phyloP scores from a whole-genome alignment of 176 grass and related monocot species.

The Zoysia japonica region DNA sequence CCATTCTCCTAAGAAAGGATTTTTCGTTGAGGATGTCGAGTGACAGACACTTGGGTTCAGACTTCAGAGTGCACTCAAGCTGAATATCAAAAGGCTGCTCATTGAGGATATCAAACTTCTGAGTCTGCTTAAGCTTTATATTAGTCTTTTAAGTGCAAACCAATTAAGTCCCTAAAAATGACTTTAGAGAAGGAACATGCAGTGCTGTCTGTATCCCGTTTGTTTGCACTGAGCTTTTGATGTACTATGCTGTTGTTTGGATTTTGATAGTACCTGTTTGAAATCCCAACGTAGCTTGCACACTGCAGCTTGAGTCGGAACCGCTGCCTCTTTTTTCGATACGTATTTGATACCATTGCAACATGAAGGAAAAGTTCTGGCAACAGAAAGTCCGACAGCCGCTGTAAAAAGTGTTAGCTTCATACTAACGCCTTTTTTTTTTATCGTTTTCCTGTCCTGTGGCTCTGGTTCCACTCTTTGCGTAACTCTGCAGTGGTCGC shows the following conservation, averaged over 20 bases:
- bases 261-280: conserved; percentile 13
- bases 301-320: conserved; percentile 16
- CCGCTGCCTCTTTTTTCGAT: background rate
- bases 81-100: background rate
- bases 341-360: background rate
- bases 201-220: background rate
- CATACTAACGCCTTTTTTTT: background rate
- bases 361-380: conserved; percentile 1
- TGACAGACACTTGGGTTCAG: background rate
- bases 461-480: conserved; percentile 15
- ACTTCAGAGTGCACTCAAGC: background rate
- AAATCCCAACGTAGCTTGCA: conserved; percentile 18
- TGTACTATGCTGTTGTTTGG: background rate
- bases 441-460: background rate
- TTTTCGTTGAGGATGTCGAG: background rate
- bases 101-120: background rate
- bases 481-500: conserved; percentile 21
- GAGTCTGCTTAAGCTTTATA: background rate
- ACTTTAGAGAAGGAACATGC: conserved; percentile 2
- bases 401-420: conserved; percentile 24
- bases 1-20: background rate
- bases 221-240: conserved; percentile 17
- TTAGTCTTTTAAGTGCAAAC: background rate
- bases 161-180: background rate
- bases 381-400: conserved; percentile 10